phyloP scores from a whole-genome alignment of 345 rosid genomes.

The Heritiera fomes region DNA sequence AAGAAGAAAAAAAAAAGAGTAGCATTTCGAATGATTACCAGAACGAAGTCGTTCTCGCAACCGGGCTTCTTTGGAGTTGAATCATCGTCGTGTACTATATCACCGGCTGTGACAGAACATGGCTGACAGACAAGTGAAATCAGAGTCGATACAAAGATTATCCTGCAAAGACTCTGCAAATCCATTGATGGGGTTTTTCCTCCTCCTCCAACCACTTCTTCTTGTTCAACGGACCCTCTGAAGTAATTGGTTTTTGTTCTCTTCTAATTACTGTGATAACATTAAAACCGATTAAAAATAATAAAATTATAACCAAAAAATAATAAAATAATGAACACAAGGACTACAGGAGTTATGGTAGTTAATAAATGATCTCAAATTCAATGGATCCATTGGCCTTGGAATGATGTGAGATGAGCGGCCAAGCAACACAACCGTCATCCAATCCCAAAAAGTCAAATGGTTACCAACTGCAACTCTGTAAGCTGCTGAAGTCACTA shows the following conservation, averaged over 20 bases:
- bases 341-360: neutral
- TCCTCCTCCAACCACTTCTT: conserved; percentile 7
- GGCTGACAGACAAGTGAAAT: conserved; percentile 49
- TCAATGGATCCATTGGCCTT: neutral
- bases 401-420: neutral
- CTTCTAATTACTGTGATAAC: neutral
- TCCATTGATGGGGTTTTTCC: conserved; percentile 50
- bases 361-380: neutral
- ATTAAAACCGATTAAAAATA: neutral
- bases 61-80: conserved; percentile 95
- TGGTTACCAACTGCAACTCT: neutral
- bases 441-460: neutral
- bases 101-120: conserved; percentile 67
- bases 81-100: conserved; percentile 89
- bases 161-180: conserved; percentile 39
- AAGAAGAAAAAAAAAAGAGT: neutral
- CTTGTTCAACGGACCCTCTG: conserved; percentile 18
- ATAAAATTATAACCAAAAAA: neutral
- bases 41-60: conserved; percentile 93
- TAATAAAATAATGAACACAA: conserved; percentile 6
- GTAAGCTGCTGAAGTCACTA: neutral
- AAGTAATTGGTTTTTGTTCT: neutral
- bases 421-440: conserved; percentile 6
- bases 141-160: conserved; percentile 36
- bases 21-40: conserved; percentile 49